Evolutionary conservation across 441 rosid species (phyloP).

Genomic region (Sinapis alba): DNA sequence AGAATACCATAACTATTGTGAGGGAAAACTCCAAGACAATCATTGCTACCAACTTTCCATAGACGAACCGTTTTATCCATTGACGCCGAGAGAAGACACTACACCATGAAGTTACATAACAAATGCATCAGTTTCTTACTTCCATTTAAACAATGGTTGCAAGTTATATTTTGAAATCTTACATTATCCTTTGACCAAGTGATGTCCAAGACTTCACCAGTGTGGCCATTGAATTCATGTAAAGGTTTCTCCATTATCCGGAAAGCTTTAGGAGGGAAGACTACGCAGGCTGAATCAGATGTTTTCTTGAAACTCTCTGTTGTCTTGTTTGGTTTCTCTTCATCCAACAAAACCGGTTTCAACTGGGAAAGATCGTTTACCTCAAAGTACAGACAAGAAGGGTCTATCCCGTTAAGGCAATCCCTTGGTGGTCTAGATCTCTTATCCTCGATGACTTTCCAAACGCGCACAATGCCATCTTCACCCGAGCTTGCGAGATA

Average conservation of each 20-base stretch:
- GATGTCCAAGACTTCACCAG: conserved; percentile 61
- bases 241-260: conserved; percentile 64
- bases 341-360: conserved; percentile 53
- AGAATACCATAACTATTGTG: conserved; percentile 41
- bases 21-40: conserved; percentile 40
- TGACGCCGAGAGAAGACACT: conserved; percentile 42
- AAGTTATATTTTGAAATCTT: conserved; percentile 31
- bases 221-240: conserved; percentile 63
- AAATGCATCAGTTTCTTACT: conserved; percentile 72
- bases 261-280: conserved; percentile 68
- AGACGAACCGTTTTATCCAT: conserved; percentile 40
- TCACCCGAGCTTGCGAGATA: conserved; percentile 74
- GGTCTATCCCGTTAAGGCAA: conserved; percentile 53
- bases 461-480: conserved; percentile 62
- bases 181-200: conserved; percentile 74
- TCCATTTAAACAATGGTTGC: conserved; percentile 54
- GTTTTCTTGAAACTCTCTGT: conserved; percentile 54
- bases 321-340: conserved; percentile 47
- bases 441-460: conserved; percentile 67
- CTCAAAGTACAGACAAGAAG: conserved; percentile 62
- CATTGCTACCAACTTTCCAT: conserved; percentile 41
- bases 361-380: conserved; percentile 61
- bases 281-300: conserved; percentile 68
- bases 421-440: conserved; percentile 46
- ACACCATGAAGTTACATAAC: conserved; percentile 31